Conservation (phyloP, 495 filamentous ascomycete species). For the Hypoxylon fragiforme region DNA sequence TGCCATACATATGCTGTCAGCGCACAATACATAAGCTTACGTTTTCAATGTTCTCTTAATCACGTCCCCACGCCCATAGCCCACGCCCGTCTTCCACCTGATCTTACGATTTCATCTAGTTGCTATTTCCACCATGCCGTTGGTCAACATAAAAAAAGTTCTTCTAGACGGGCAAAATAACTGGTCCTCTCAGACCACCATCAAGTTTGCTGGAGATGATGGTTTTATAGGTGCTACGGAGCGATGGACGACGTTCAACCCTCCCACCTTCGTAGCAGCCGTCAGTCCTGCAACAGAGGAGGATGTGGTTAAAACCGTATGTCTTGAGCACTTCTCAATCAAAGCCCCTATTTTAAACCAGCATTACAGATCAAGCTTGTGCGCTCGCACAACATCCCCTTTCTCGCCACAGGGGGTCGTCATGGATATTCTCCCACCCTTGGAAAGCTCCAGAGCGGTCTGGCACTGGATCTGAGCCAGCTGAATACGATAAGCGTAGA, state of each 20-base stretch:
- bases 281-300: conserved; percentile 34
- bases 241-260: conserved; percentile 10
- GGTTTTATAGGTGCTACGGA: conserved; percentile 4
- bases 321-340: background rate
- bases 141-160: no score
- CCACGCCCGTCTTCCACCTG: no score
- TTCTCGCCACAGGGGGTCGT: conserved; percentile 38
- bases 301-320: conserved; percentile 36
- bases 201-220: background rate
- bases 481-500: conserved; percentile 31
- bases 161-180: no score
- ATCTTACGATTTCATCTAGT: no score
- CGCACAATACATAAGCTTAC: no score
- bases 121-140: no score
- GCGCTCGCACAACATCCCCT: conserved; percentile 19
- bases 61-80: no score
- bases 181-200: background rate
- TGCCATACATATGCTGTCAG: no score
- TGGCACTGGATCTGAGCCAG: conserved; percentile 36
- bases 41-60: no score
- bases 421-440: conserved; percentile 31
- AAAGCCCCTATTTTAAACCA: background rate
- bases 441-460: background rate
- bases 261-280: conserved; percentile 35
- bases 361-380: conserved; percentile 9